A percentile compares a stretch with the other conserved stretches of the same genome.
Evolutionary conservation across 179 eudicot genomes (phyloP).

Genomic region (Heliamphora pulchella): DNA sequence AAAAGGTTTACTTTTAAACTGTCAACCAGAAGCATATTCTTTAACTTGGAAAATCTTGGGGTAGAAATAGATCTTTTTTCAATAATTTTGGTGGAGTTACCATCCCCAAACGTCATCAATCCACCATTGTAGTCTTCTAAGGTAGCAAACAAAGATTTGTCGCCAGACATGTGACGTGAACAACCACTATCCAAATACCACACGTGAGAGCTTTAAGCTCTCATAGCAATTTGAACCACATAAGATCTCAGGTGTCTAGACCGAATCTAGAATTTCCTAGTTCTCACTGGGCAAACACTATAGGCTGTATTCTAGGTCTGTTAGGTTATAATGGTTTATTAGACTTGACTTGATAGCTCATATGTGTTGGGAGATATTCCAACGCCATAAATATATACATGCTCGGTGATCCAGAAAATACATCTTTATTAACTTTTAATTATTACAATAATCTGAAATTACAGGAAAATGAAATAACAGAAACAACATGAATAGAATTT

Average conservation of each 20-base stretch:
- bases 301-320: neutral
- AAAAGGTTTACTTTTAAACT: neutral
- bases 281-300: too few species aligned
- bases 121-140: neutral
- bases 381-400: too few species aligned
- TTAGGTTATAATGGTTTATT: neutral
- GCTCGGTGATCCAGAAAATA: too few species aligned
- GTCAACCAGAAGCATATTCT: neutral
- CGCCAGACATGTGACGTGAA: neutral
- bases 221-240: neutral
- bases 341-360: neutral
- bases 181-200: slow-evolving; percentile 8
- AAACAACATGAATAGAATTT: too few species aligned
- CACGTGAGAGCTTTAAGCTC: neutral
- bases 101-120: neutral
- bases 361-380: too few species aligned
- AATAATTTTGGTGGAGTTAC: neutral
- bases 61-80: neutral
- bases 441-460: too few species aligned
- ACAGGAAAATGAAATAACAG: too few species aligned
- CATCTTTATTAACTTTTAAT: too few species aligned
- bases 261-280: neutral
- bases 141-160: neutral
- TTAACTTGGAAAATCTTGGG: neutral
- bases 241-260: neutral